These are phyloP conservation scores for Elsinoe ampelina DNA, from an alignment of 2,329 filamentous ascomycete genomes.

Conservation along the genomic window DNA sequence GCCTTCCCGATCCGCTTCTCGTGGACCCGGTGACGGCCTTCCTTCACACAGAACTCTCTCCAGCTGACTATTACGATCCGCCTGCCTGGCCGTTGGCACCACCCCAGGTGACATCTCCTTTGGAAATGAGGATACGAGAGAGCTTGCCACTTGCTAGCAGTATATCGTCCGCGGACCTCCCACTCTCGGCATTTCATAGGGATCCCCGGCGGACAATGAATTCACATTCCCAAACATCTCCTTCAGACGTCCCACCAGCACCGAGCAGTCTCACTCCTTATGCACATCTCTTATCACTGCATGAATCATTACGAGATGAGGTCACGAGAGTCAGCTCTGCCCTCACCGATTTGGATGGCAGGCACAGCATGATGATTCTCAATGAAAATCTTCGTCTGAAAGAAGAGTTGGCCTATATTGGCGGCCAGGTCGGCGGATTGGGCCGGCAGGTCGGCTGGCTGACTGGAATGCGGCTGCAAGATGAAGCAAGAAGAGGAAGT, in stretches of 20 bases:
- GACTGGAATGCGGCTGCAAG: conserved; percentile 47
- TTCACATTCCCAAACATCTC: conserved; percentile 12
- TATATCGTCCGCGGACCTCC: not conserved
- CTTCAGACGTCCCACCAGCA: conserved; percentile 19
- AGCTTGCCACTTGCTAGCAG: not conserved
- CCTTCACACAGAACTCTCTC: not conserved
- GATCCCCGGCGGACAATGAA: conserved; percentile 14
- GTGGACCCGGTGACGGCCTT: not conserved
- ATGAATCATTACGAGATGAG: conserved; percentile 53
- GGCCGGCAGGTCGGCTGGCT: conserved; percentile 56
- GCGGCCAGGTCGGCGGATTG: conserved; percentile 49
- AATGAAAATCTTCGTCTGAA: conserved; percentile 54
- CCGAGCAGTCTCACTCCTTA: conserved; percentile 39
- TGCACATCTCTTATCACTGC: conserved; percentile 51
- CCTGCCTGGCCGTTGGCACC: conserved; percentile 24
- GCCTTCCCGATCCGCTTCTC: not conserved
- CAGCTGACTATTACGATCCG: not conserved
- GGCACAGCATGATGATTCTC: conserved; percentile 53
- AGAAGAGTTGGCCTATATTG: conserved; percentile 53
- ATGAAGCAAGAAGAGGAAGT: conserved; percentile 18
- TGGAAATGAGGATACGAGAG: conserved; percentile 7
- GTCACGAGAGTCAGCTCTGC: conserved; percentile 46
- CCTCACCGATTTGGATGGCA: conserved; percentile 50
- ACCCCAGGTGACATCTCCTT: conserved; percentile 17
- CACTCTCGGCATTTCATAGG: not conserved